A percentile compares a stretch with the other conserved stretches of the same genome.
These are phyloP conservation scores for Carpinus fangiana DNA, from an alignment of 306 rosid genomes.

Conservation along the genomic window DNA sequence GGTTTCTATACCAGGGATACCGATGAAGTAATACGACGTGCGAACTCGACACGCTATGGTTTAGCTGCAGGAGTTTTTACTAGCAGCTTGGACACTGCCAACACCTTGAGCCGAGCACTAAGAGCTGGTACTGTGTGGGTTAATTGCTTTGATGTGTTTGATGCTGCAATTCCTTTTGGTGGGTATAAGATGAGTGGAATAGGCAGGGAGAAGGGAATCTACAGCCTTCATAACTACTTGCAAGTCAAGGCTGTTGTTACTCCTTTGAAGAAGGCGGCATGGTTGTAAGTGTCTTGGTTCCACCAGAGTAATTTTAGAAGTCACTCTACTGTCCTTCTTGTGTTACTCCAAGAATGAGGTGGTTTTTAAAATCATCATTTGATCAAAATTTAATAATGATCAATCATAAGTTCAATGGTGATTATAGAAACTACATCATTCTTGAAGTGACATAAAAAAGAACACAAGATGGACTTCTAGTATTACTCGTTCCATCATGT, in stretches of 20 bases:
- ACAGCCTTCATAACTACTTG: constrained; percentile 79
- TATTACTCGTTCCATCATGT: no score
- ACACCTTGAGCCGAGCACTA: constrained; percentile 72
- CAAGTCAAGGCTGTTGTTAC: constrained; percentile 88
- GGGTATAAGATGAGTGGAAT: constrained; percentile 95
- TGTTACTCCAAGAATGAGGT: no score
- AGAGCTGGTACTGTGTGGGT: constrained; percentile 85
- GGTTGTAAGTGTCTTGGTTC: constrained; percentile 47
- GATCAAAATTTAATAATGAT: no score
- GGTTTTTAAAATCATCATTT: no score
- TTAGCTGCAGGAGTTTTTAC: constrained; percentile 94
- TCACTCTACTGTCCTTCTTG: neutral
- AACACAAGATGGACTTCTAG: no score
- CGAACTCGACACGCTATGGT: constrained; percentile 66
- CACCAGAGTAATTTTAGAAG: neutral
- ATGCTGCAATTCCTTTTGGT: constrained; percentile 94
- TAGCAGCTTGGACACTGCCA: constrained; percentile 51
- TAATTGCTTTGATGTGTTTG: constrained; percentile 88
- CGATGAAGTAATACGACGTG: constrained; percentile 66
- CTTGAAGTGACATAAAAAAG: no score
- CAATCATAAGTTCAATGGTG: no score
- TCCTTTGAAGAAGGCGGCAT: constrained; percentile 71
- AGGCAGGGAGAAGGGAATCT: constrained; percentile 86
- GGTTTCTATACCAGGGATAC: constrained; percentile 47
- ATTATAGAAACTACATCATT: no score